Evolutionary conservation across 2,329 filamentous ascomycete genomes (phyloP), one percentile per base, ranked within the genome.

Genomic region (Pyricularia pennisetigena): DNA sequence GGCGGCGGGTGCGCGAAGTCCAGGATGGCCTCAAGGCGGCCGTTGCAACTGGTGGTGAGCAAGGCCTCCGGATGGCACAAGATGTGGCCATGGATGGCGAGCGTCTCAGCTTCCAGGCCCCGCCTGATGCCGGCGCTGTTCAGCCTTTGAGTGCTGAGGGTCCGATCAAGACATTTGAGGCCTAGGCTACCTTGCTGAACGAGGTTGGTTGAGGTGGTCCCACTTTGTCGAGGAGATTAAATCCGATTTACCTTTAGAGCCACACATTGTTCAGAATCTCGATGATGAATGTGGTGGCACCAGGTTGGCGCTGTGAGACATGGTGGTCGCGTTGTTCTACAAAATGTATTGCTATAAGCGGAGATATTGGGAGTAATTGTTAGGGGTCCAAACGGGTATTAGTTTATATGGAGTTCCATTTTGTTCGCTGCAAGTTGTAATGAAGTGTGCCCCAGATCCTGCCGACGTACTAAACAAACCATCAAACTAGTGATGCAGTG

Each of bases 1-100:
- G 95, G 82, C 90, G 91, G 78, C 87, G 94, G 67, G 91, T 97
- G 29, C 87, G 89, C 68, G 91, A 94, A 70, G 90, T 93, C 0
- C 92, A 97, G 79, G 90, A 93, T 64, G 84, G 85, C 0, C 82
- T 97, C n/a, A 85, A 83, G 76, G 80, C 80, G n/a, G 66, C 66
- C 16, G 66, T 67, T 20, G 74, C 78, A 0, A 75, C 77, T 7
- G 84, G 83, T 6, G 83, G 82, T 32, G 85, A 86, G 23, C 81
- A 83, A 69, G 82, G 82, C 4, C 72, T 79, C 23, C 82, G 81
- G 67, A 73, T 84, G 75, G 82, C 81, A 1, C 80, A 83, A 68
- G 83, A 83, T 10, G 76, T 78, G 0, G 73, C 79, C 71, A 76
- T 74, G n/a, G 83, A 86, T 64, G 84, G 84, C 30, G 30, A 61